Evolutionary conservation across 2,329 filamentous ascomycete species (phyloP).

Genomic region (Monilinia vaccinii-corymbosi): DNA sequence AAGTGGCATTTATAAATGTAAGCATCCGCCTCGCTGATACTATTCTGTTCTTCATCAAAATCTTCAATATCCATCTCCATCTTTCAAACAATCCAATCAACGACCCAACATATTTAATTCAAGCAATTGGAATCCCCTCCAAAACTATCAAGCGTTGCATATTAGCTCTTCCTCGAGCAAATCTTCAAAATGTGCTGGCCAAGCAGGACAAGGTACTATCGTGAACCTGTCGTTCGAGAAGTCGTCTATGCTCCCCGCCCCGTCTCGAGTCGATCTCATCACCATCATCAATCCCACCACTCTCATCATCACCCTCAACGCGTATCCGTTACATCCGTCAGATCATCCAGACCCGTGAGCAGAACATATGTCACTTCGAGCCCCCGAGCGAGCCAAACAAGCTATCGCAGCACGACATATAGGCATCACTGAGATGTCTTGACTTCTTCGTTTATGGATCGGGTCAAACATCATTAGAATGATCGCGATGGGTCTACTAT

Average conservation of each 20-base stretch:
- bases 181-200: slow-evolving; percentile 1
- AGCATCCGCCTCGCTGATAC: not conserved
- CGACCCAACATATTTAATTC: not conserved
- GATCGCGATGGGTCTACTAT: not conserved
- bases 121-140: not conserved
- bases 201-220: not conserved
- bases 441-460: not conserved
- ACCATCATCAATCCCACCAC: not conserved
- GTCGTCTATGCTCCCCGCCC: not conserved
- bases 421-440: not conserved
- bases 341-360: not conserved
- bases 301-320: not conserved
- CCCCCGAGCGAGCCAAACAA: not conserved
- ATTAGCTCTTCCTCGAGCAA: not conserved
- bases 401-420: not conserved
- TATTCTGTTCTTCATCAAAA: not conserved
- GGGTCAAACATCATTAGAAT: not conserved
- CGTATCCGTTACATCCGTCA: not conserved
- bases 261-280: not conserved
- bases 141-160: not conserved
- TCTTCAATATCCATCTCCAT: not conserved
- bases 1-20: not conserved
- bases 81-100: not conserved
- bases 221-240: not conserved
- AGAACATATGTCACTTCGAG: not conserved